Base-by-base conservation (phyloP, 306 rosid species). In the Albizia julibrissin region DNA sequence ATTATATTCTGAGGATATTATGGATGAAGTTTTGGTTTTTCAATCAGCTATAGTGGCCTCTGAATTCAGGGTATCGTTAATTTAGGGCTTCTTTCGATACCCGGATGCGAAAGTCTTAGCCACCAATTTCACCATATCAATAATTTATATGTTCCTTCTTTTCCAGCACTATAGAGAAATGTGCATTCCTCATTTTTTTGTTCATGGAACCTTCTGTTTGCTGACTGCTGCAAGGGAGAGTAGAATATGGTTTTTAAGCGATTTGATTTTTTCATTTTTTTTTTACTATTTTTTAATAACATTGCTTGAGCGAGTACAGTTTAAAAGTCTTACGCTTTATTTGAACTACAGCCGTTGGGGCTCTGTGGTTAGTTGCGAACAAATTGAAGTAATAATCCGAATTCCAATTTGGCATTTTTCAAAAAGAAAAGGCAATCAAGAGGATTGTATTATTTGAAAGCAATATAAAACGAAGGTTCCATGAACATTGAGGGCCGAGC, bases 1-100 rank as follows among this genome's bases (percentile, higher is more conserved):
- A 2, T 58, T 58, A 1, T 22, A 44, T 5, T 15, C 67, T 44
- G 12, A 4, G 10, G 76, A 11, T 61, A 21, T 72, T 56, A 43
- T 26, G 24, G 16, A 40, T 1, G 27, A 33, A 31, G 10, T 83
- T 74, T 34, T 31, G 78, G 76, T 39, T 85, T 81, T 80, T 15
- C 40, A 33, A 24, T 74, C 62, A 24, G 43, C 68, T 81, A 52
- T 15, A 9, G 64, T 76, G 59, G 62, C 12, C 72, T 85, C 69
- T 72, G 8, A 39, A 71, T 76, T 72, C 5, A 16, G 76, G 39
- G 72, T 43, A 75, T 70, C 40, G 5, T 84, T 52, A 81, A 74
- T 74, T 79, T 74, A 47, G 74, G 62, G 77, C 50, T 74, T 77
- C 65, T 61, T n/a, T n/a, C 11, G 5, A 26, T 27, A 3, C 40